Evolutionary conservation across 2,329 filamentous ascomycete genomes (phyloP).

Genomic region (Ceratocystis diversiconidia): DNA sequence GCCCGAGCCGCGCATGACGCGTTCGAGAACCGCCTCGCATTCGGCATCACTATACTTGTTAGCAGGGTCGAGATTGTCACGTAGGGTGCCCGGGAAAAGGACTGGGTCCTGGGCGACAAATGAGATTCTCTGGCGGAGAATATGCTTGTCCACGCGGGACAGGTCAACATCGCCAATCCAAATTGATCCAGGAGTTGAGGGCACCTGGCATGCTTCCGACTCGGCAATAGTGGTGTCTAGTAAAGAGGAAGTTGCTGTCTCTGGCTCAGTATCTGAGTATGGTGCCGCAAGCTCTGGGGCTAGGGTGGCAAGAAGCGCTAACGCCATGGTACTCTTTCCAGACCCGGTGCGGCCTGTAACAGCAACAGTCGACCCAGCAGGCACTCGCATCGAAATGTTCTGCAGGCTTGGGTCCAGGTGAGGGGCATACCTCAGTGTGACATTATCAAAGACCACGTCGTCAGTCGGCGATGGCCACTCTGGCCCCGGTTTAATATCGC

Average conservation of each 20-base stretch:
- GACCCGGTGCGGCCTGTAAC: constrained; percentile 75
- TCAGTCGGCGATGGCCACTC: constrained; percentile 62
- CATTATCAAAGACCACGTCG: constrained; percentile 60
- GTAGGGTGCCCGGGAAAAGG: constrained; percentile 43
- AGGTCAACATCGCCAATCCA: constrained; percentile 41
- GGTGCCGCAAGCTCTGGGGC: constrained; percentile 26
- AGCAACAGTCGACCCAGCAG: constrained; percentile 45
- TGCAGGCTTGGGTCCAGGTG: constrained; percentile 59
- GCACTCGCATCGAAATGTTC: constrained; percentile 57
- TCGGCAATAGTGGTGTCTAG: constrained; percentile 7
- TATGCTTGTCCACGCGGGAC: constrained; percentile 37
- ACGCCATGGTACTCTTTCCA: constrained; percentile 66
- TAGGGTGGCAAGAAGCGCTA: constrained; percentile 43
- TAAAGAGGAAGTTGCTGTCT: background rate
- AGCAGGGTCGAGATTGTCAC: constrained; percentile 56
- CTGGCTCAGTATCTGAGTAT: constrained; percentile 10
- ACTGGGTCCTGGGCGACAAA: constrained; percentile 52
- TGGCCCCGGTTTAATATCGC: constrained; percentile 53
- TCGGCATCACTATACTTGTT: constrained; percentile 40
- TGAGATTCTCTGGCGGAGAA: constrained; percentile 42
- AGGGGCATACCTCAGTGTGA: constrained; percentile 67
- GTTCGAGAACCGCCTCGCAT: constrained; percentile 38
- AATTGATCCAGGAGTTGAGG: constrained; percentile 31
- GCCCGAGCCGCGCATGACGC: constrained; percentile 29
- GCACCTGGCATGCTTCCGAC: background rate